Conservation (phyloP, 257 asterid species). For the Solanum clarkiae region DNA sequence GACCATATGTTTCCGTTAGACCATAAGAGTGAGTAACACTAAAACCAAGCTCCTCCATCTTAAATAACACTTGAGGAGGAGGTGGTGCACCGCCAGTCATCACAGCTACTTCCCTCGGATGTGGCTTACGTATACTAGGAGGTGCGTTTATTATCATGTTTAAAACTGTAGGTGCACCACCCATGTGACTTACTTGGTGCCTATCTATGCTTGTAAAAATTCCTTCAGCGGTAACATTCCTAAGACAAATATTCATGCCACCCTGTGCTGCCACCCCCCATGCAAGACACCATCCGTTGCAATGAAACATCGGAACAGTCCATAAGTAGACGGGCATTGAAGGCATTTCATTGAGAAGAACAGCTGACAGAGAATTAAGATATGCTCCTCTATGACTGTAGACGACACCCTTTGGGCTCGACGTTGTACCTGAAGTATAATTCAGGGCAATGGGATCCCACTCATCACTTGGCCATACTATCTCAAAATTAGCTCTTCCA, state of each 20-base stretch:
- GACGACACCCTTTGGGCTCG: not conserved
- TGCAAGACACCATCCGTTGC: not conserved
- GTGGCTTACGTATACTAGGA: not conserved
- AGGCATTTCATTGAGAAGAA: not conserved
- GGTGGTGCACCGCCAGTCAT: slow-evolving; percentile 6
- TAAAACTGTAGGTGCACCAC: slow-evolving; percentile 1
- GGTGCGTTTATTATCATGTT: not conserved
- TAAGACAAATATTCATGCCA: not conserved
- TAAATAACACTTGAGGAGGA: not conserved
- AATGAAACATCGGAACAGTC: not conserved
- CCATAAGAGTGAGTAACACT: not conserved
- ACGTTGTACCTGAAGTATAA: slow-evolving; percentile 5
- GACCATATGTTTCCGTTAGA: not conserved
- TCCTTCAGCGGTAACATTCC: not conserved
- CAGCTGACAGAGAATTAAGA: not conserved
- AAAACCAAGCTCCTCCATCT: not conserved
- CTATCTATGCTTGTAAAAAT: not conserved
- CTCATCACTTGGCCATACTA: not conserved
- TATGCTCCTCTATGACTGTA: not conserved
- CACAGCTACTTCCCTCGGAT: not conserved
- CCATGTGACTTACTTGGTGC: slow-evolving; percentile 2
- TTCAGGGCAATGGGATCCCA: not conserved
- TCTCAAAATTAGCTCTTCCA: not conserved
- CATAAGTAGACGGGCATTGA: not conserved
- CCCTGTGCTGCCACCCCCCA: not conserved